Conservation (phyloP, 2,329 filamentous ascomycete species). For the Botrytis fragariae region DNA sequence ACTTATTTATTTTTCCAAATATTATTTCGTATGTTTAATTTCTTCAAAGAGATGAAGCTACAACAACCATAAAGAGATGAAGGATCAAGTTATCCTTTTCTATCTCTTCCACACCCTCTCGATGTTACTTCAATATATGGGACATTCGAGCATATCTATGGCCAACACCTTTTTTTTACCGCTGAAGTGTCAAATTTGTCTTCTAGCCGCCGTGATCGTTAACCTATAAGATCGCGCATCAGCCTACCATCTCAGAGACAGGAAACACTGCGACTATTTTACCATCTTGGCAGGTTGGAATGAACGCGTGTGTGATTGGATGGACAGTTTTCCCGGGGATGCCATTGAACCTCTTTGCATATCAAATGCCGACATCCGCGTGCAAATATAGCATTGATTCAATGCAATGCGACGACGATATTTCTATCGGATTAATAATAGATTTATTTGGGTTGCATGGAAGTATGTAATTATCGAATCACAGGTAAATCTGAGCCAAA, state of each 20-base stretch:
- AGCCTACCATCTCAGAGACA: neutral
- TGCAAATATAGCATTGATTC: neutral
- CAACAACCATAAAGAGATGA: neutral
- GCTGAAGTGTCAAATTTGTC: constrained; percentile 3
- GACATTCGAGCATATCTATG: neutral
- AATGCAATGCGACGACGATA: neutral
- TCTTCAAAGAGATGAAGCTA: neutral
- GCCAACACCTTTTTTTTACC: neutral
- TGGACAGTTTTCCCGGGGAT: neutral
- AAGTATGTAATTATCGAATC: neutral
- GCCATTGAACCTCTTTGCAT: neutral
- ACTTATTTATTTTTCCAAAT: neutral
- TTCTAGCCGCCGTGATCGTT: constrained; percentile 3
- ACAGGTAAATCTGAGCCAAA: too few relatives aligned
- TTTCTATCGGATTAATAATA: neutral
- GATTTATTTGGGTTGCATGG: neutral
- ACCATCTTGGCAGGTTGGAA: neutral
- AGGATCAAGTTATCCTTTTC: neutral
- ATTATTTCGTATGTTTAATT: neutral
- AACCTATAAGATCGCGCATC: neutral
- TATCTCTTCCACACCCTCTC: neutral
- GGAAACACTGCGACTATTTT: constrained; percentile 3
- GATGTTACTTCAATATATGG: neutral
- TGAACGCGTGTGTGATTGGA: neutral
- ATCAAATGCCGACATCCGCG: neutral